Percentiles rank a stretch among this genome's conserved stretches.
These are phyloP conservation scores for Pseudogymnoascus sp. DNA, from an alignment of 2,329 filamentous ascomycete species.

Conservation along the genomic window DNA sequence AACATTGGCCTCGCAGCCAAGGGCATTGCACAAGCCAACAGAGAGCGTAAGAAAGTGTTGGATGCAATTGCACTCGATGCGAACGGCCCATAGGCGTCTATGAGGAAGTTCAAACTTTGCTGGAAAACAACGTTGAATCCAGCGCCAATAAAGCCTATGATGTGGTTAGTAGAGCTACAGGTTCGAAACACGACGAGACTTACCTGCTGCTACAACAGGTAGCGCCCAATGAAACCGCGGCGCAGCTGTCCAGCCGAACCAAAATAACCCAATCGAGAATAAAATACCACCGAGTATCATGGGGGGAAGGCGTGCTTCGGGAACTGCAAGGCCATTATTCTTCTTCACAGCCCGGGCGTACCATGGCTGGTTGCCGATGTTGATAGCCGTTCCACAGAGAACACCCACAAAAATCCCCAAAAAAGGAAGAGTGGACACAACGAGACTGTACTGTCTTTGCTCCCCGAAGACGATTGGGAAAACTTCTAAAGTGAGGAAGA, in stretches of 20 bases:
- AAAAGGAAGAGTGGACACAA: slow-evolving; percentile 57
- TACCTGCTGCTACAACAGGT: slow-evolving; percentile 24
- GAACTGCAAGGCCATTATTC: slow-evolving; percentile 35
- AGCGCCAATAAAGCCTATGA: slow-evolving; percentile 25
- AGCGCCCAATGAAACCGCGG: slow-evolving; percentile 21
- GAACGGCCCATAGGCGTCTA: slow-evolving; percentile 41
- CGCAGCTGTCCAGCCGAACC: slow-evolving; percentile 26
- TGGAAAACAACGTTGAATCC: slow-evolving; percentile 29
- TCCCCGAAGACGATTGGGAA: slow-evolving; percentile 56
- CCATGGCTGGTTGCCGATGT: slow-evolving; percentile 25
- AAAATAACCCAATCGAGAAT: slow-evolving; percentile 26
- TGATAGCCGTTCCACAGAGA: slow-evolving; percentile 47
- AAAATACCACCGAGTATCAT: slow-evolving; percentile 35
- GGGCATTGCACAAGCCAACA: slow-evolving; percentile 40
- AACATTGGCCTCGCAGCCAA: slow-evolving; percentile 30
- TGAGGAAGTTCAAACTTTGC: slow-evolving; percentile 28
- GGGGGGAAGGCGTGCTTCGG: slow-evolving; percentile 40
- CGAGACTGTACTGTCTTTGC: slow-evolving; percentile 53
- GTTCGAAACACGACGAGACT: slow-evolving; percentile 16
- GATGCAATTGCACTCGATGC: slow-evolving; percentile 40
- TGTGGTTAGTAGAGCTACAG: slow-evolving; percentile 30
- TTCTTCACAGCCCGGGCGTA: slow-evolving; percentile 22
- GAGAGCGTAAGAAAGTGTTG: slow-evolving; percentile 37
- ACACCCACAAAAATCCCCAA: slow-evolving; percentile 34
- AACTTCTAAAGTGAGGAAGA: slow-evolving; percentile 50